Evolutionary conservation across 1,139 yeast genomes (phyloP).

Genomic region (Kodamaea plutei): DNA sequence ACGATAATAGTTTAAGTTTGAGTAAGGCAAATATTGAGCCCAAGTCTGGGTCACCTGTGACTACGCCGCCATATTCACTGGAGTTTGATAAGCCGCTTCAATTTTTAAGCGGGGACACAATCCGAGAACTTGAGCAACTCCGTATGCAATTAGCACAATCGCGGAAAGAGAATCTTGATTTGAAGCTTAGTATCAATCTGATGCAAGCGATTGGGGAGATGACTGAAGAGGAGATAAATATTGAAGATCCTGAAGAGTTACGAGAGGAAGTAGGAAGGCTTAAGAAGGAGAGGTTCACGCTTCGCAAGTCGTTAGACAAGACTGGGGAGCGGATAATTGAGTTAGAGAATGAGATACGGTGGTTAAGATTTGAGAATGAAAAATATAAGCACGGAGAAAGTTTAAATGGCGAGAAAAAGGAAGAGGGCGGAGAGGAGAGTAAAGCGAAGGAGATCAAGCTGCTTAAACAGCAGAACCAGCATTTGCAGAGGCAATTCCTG

Average conservation of each 20-base stretch:
- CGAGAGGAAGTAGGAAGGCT: conserved; percentile 11
- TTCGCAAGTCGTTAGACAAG: conserved; percentile 3
- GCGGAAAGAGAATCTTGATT: too few species aligned
- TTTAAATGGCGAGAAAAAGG: conserved; percentile 1
- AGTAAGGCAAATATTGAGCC: conserved; percentile 5
- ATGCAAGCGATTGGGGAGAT: too few species aligned
- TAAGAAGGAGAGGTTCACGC: conserved; percentile 7
- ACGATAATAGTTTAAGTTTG: conserved; percentile 10
- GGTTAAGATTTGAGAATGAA: conserved; percentile 10
- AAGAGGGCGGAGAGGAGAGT: background rate
- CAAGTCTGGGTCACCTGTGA: conserved; percentile 21
- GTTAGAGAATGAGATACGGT: conserved; percentile 17
- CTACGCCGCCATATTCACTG: conserved; percentile 26
- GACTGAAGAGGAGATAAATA: too few species aligned
- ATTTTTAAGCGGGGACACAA: too few species aligned
- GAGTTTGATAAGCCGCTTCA: too few species aligned
- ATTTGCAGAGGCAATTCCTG: conserved; percentile 11
- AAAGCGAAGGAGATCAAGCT: conserved; percentile 7
- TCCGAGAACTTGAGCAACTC: too few species aligned
- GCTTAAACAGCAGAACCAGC: conserved; percentile 9
- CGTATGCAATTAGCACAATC: too few species aligned
- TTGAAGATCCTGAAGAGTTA: conserved; percentile 15
- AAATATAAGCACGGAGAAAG: conserved; percentile 2
- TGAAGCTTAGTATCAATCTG: too few species aligned
- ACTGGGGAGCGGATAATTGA: conserved; percentile 10